Evolutionary conservation across 1,284 basidiomycete species (phyloP).

Genomic region (Heterobasidion annosum): DNA sequence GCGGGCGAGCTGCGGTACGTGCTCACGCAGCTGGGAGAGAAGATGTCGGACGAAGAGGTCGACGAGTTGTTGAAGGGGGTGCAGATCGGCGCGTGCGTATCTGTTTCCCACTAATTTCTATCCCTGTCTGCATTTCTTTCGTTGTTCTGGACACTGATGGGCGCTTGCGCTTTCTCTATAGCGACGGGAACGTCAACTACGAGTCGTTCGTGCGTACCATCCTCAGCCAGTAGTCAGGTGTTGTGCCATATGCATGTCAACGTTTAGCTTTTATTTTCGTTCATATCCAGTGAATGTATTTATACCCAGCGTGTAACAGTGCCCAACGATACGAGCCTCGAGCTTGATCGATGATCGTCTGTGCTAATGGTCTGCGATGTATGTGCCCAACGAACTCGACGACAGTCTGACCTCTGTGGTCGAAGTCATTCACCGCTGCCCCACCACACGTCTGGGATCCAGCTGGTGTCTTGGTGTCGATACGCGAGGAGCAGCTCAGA

Average conservation of each 20-base stretch:
- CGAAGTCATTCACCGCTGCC: not conserved
- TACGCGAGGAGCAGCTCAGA: too few species aligned
- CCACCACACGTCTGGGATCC: not conserved
- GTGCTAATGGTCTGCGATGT: too few species aligned
- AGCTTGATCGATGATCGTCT: too few species aligned
- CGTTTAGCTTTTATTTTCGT: too few species aligned
- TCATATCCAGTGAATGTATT: too few species aligned
- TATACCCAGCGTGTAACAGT: too few species aligned
- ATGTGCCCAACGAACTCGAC: too few species aligned
- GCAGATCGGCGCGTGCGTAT: conserved; percentile 75
- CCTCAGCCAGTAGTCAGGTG: conserved; percentile 55
- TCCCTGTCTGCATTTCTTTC: not conserved
- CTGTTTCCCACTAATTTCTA: not conserved
- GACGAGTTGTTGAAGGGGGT: conserved; percentile 96
- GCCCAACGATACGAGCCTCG: too few species aligned
- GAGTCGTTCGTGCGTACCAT: conserved; percentile 93
- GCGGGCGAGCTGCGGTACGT: conserved; percentile 91
- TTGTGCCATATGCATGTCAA: not conserved
- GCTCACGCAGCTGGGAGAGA: conserved; percentile 92
- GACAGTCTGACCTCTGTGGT: not conserved
- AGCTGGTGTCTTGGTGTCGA: too few species aligned
- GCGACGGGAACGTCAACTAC: conserved; percentile 97
- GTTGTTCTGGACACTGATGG: not conserved
- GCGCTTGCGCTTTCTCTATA: conserved; percentile 21
- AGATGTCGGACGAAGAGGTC: conserved; percentile 96